Conservation (phyloP, 2,329 filamentous ascomycete species). For the Xylaria sp. region DNA sequence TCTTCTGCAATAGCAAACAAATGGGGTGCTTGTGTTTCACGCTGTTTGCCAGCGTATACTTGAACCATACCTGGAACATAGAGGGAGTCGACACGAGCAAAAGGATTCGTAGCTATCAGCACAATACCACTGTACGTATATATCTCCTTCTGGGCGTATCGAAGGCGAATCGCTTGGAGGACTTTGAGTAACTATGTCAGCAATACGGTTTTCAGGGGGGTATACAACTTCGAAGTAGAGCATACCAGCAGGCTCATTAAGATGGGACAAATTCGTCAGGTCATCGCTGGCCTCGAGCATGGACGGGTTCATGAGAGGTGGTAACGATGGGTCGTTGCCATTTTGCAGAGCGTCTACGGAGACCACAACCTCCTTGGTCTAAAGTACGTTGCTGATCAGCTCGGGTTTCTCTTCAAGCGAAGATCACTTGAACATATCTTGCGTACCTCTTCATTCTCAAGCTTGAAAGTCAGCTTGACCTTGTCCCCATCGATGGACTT, state of each 20-base stretch:
- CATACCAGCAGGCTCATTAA: constrained; percentile 95
- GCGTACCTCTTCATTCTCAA: constrained; percentile 90
- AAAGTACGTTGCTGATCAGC: constrained; percentile 38
- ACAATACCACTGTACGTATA: constrained; percentile 99
- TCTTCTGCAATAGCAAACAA: constrained; percentile 99
- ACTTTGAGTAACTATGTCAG: constrained; percentile 64
- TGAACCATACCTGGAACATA: constrained; percentile 99
- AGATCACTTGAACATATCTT: constrained; percentile 7
- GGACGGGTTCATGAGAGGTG: constrained; percentile 95
- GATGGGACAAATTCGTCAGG: constrained; percentile 94
- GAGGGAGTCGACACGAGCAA: constrained; percentile 95
- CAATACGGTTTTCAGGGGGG: constrained; percentile 37
- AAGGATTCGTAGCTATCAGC: constrained; percentile 97
- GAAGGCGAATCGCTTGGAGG: constrained; percentile 94
- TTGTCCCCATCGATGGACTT: constrained; percentile 88
- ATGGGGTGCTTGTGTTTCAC: constrained; percentile 96
- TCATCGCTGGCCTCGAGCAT: constrained; percentile 99
- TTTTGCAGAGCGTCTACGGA: constrained; percentile 79
- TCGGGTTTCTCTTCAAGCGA: neutral
- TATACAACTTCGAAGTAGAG: constrained; percentile 17
- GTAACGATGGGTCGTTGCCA: constrained; percentile 80
- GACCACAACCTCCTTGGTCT: constrained; percentile 85
- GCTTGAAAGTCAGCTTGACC: constrained; percentile 84
- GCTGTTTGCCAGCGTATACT: constrained; percentile 96
- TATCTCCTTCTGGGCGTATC: constrained; percentile 98